phyloP scores from a whole-genome alignment of 768 basidiomycete genomes.

The Xanthoconium purpureum region DNA sequence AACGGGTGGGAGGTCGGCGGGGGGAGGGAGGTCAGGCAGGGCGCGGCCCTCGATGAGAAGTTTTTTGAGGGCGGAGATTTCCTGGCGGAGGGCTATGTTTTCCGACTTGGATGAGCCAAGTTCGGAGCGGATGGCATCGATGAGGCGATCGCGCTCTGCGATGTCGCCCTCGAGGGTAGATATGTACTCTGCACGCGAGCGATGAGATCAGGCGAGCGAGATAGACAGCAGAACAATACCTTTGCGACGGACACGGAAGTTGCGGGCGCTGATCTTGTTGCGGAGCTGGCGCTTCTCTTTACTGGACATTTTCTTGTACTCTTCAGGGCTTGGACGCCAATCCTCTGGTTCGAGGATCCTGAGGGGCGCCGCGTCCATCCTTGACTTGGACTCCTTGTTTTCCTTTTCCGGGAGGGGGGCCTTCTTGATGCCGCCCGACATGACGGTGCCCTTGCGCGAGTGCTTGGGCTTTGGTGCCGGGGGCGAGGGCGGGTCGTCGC shows the following conservation, averaged over 20 bases:
- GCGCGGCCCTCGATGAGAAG: slow-evolving; percentile 68
- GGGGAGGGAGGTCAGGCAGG: slow-evolving; percentile 44
- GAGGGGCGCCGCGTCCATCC: slow-evolving; percentile 30
- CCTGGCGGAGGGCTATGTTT: slow-evolving; percentile 78
- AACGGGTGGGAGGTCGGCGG: slow-evolving; percentile 37
- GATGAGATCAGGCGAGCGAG: background rate
- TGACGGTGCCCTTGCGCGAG: slow-evolving; percentile 63
- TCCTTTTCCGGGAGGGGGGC: slow-evolving; percentile 41
- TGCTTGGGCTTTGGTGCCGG: slow-evolving; percentile 43
- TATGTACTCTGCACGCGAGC: slow-evolving; percentile 71
- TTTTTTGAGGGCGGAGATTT: slow-evolving; percentile 71
- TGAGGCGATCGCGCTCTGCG: slow-evolving; percentile 85
- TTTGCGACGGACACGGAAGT: slow-evolving; percentile 93
- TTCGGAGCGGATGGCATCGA: slow-evolving; percentile 83
- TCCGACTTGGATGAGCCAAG: slow-evolving; percentile 77
- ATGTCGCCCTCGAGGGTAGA: slow-evolving; percentile 91
- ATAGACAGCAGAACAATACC: slow-evolving; percentile 41
- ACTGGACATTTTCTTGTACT: slow-evolving; percentile 90
- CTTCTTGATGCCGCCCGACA: slow-evolving; percentile 72
- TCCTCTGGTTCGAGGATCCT: slow-evolving; percentile 50
- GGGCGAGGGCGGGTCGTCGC: slow-evolving; percentile 27
- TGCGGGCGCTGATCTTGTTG: slow-evolving; percentile 95
- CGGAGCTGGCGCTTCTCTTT: slow-evolving; percentile 95
- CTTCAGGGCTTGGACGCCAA: slow-evolving; percentile 86
- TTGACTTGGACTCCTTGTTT: slow-evolving; percentile 19